Conservation (phyloP, 2,329 filamentous ascomycete genomes). For the Colletotrichum limetticola region DNA sequence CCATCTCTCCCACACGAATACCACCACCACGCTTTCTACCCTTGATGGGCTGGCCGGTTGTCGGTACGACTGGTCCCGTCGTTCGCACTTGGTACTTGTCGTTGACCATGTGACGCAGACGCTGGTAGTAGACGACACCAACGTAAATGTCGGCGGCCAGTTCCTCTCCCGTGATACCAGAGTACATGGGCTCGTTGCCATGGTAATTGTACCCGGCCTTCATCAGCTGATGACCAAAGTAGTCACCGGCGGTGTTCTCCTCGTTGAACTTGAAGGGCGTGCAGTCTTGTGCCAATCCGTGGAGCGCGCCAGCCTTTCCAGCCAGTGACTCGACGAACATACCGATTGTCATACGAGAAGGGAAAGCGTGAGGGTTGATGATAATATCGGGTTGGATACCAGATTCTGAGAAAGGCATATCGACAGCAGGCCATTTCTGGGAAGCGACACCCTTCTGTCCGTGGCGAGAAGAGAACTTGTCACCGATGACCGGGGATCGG, state of each 20-base stretch:
- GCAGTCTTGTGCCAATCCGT: slow-evolving; percentile 94
- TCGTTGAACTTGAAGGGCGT: slow-evolving; percentile 97
- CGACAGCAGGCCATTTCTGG: slow-evolving; percentile 92
- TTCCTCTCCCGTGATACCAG: slow-evolving; percentile 94
- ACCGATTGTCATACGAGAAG: slow-evolving; percentile 99
- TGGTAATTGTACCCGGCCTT: slow-evolving; percentile 98
- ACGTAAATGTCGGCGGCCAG: slow-evolving; percentile 96
- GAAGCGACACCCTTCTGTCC: slow-evolving; percentile 98
- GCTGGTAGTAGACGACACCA: slow-evolving; percentile 97
- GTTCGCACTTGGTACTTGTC: slow-evolving; percentile 99
- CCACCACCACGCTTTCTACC: slow-evolving; percentile 95
- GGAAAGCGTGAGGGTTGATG: slow-evolving; percentile 99
- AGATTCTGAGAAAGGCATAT: slow-evolving; percentile 97
- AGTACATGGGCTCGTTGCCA: slow-evolving; percentile 99
- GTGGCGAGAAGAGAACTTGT: slow-evolving; percentile 99
- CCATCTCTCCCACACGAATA: slow-evolving; percentile 99
- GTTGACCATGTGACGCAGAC: slow-evolving; percentile 99
- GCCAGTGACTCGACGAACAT: slow-evolving; percentile 99
- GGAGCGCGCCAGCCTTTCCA: slow-evolving; percentile 92
- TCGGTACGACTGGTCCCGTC: slow-evolving; percentile 88
- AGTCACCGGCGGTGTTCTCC: slow-evolving; percentile 89
- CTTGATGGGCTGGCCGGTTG: slow-evolving; percentile 97
- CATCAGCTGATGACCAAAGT: slow-evolving; percentile 94
- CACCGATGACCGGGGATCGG: slow-evolving; percentile 90
- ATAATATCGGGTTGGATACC: slow-evolving; percentile 98